Base-by-base conservation (phyloP, 352 stramenopile genomes). In the Globisporangium cystogenes region DNA sequence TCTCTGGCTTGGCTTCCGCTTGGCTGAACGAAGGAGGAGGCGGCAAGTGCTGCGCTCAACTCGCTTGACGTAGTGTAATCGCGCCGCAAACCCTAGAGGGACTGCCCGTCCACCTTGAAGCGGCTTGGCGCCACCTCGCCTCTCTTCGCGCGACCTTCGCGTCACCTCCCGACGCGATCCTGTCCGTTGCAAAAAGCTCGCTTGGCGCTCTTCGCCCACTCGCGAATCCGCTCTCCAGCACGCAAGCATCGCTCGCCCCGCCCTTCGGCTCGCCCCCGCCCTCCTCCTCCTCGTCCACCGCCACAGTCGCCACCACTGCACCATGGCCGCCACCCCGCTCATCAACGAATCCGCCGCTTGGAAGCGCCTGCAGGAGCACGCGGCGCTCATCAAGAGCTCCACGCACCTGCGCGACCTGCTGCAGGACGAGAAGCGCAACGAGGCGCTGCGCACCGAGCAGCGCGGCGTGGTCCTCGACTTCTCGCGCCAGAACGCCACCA, bases 401-500 rank as follows among this genome's bases (percentile, higher is more conserved):
- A 89, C 78, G 41, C 92, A 98, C 70, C 68, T 98, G 59, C 81
- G 90, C 51, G 80, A 97, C 39, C 78, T 98, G 41, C 73, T 98
- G 6, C 58, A 74, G 49, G 92, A 98, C 68, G 66, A 86, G 48
- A 70, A 87, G 49, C 83, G 96, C 35, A 97, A 90, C 57, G 68
- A 92, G 26, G 70, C 74, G 48, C 86, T 99, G 74, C 90, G 80
- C 68, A 96, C 88, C 18, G 72, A 96, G 67, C 87, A 98, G 65
- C 78, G 96, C 67, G 90, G 88, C 52, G 93, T 98, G 23, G 91
- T 96, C 60, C 72, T 98, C 42, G 96, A 99, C 70, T 99, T 91
- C 60, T 97, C 88, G 20, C 82, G 96, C 46, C 95, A 98, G 73
- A 93, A 97, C 49, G 94, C 89, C 21, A 97, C 82, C 1, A 60